These are phyloP conservation scores for Carex cristatella DNA, from an alignment of 176 grass and related monocot species.

Conservation along the genomic window DNA sequence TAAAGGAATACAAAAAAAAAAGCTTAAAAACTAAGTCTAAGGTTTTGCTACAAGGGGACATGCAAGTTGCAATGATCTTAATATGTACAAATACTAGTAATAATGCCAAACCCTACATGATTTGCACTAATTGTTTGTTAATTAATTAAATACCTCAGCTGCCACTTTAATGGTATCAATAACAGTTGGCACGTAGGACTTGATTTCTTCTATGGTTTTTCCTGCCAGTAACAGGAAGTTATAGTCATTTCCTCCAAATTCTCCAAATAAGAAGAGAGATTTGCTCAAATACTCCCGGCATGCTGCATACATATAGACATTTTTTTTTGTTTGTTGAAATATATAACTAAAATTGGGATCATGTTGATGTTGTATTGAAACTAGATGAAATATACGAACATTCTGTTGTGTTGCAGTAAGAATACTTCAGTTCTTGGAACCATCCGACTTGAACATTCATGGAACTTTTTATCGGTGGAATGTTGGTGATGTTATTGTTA, in stretches of 20 bases:
- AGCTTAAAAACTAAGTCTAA: not conserved
- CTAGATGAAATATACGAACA: constrained; percentile 8
- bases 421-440: constrained; percentile 61
- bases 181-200: constrained; percentile 42
- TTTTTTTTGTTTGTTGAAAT: not conserved
- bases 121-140: not conserved
- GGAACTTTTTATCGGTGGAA: constrained; percentile 56
- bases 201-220: constrained; percentile 45
- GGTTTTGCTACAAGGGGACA: not conserved
- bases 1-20: not conserved
- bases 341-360: not conserved
- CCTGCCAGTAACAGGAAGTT: constrained; percentile 55
- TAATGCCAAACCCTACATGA: not conserved
- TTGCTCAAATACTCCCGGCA: constrained; percentile 46
- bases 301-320: constrained; percentile 5
- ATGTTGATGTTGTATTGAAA: not conserved
- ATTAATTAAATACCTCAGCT: constrained; percentile 27
- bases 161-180: constrained; percentile 37
- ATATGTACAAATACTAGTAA: not conserved
- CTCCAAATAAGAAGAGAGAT: constrained; percentile 77
- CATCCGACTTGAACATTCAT: constrained; percentile 58
- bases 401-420: constrained; percentile 38
- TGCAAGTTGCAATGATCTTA: not conserved
- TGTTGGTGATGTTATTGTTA: constrained; percentile 52
- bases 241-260: constrained; percentile 95